These are phyloP conservation scores for Mimosa bimucronata DNA, from an alignment of 306 rosid species.

Conservation along the genomic window DNA sequence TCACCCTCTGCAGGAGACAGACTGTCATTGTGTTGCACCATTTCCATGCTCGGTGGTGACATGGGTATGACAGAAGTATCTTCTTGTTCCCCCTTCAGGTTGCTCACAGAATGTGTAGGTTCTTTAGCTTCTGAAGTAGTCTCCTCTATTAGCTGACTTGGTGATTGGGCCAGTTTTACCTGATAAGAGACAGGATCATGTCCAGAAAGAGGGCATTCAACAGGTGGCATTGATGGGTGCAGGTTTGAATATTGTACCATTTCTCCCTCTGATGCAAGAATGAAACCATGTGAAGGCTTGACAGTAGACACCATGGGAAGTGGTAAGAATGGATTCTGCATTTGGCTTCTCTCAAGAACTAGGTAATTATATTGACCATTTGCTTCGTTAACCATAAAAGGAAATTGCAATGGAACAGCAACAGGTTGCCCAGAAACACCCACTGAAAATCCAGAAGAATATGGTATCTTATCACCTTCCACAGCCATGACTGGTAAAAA, in stretches of 20 bases:
- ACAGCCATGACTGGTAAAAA: slow-evolving; percentile 48
- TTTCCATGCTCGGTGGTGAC: slow-evolving; percentile 43
- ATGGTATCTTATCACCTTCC: slow-evolving; percentile 53
- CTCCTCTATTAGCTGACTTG: slow-evolving; percentile 45
- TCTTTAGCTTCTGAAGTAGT: slow-evolving; percentile 47
- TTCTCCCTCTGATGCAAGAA: slow-evolving; percentile 51
- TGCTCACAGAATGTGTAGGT: slow-evolving; percentile 37
- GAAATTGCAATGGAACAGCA: slow-evolving; percentile 52
- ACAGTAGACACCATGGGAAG: slow-evolving; percentile 47
- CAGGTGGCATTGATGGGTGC: slow-evolving; percentile 38
- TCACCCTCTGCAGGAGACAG: slow-evolving; percentile 52
- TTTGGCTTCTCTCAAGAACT: slow-evolving; percentile 51
- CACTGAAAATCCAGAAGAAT: slow-evolving; percentile 48
- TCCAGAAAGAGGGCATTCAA: neutral
- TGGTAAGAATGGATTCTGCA: slow-evolving; percentile 56
- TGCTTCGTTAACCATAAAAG: slow-evolving; percentile 50
- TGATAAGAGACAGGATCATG: slow-evolving; percentile 40
- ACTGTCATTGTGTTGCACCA: slow-evolving; percentile 50
- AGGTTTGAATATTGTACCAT: slow-evolving; percentile 39
- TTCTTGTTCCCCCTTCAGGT: slow-evolving; percentile 51
- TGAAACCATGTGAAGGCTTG: slow-evolving; percentile 38
- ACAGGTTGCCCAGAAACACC: slow-evolving; percentile 50
- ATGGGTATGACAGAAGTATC: slow-evolving; percentile 36
- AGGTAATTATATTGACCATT: slow-evolving; percentile 50
- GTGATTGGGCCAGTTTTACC: slow-evolving; percentile 42